Conservation (phyloP, 805 yeast species). For the Cyberlindnera mycetangii region DNA sequence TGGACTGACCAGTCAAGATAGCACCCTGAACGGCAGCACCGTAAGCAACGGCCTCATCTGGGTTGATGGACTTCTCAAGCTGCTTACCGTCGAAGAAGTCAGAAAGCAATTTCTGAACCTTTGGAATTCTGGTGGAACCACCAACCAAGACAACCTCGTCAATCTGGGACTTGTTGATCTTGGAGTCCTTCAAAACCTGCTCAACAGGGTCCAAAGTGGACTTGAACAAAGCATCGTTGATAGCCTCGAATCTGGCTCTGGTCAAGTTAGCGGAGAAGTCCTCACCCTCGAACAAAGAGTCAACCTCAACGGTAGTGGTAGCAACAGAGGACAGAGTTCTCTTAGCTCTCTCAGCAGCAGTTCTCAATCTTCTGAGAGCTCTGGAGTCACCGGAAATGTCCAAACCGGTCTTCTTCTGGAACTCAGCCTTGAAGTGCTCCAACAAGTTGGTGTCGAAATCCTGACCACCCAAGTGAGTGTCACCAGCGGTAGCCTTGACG, state of each 20-base stretch:
- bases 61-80: slow-evolving; percentile 95
- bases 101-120: slow-evolving; percentile 89
- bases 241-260: slow-evolving; percentile 97
- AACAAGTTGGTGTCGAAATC: slow-evolving; percentile 96
- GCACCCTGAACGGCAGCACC: slow-evolving; percentile 99
- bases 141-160: slow-evolving; percentile 96
- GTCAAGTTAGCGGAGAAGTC: slow-evolving; percentile 92
- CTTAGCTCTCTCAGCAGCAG: slow-evolving; percentile 99
- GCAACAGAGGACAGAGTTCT: slow-evolving; percentile 96
- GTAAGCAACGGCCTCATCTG: slow-evolving; percentile 99
- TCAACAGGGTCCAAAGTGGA: slow-evolving; percentile 93
- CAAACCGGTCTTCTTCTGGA: slow-evolving; percentile 91
- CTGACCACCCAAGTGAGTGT: slow-evolving; percentile 99
- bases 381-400: slow-evolving; percentile 90
- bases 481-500: slow-evolving; percentile 98
- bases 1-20: slow-evolving; percentile 89
- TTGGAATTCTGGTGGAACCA: slow-evolving; percentile 99
- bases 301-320: slow-evolving; percentile 94
- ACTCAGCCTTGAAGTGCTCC: slow-evolving; percentile 88
- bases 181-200: slow-evolving; percentile 90
- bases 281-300: slow-evolving; percentile 92
- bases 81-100: slow-evolving; percentile 97
- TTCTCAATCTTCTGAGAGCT: slow-evolving; percentile 97
- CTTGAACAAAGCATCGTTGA: slow-evolving; percentile 90
- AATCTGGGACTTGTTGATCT: slow-evolving; percentile 77